Conservation (phyloP, 73 alveolate species). For the Stentor roeselii region DNA sequence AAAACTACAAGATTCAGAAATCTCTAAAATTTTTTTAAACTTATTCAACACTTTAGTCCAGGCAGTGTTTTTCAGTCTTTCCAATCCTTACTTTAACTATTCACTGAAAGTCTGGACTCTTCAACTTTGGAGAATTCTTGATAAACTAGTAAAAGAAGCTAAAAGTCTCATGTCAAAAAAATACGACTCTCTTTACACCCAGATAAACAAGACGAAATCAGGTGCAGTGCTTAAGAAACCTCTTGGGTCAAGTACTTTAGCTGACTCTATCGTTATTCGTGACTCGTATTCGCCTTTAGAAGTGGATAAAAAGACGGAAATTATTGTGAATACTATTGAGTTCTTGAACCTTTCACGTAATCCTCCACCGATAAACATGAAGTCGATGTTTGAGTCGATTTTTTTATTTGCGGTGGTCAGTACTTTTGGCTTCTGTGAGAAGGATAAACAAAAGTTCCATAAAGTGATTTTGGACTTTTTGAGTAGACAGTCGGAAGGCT, state of each 20-base stretch:
- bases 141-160: neutral
- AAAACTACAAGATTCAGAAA: neutral
- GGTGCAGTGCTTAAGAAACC: neutral
- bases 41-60: neutral
- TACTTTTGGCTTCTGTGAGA: neutral
- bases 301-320: slow-evolving; percentile 3
- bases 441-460: neutral
- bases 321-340: neutral
- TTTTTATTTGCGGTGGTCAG: neutral
- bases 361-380: neutral
- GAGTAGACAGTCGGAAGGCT: neutral
- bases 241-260: neutral
- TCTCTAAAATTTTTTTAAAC: too few relatives aligned
- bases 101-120: neutral
- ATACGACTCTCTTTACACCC: neutral
- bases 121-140: neutral
- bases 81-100: neutral
- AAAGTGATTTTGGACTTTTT: neutral
- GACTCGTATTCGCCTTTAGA: neutral
- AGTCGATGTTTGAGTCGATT: neutral
- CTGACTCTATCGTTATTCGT: neutral
- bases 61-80: neutral
- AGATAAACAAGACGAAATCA: neutral
- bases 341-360: neutral
- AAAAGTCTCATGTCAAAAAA: neutral